phyloP scores from a whole-genome alignment of 768 basidiomycete genomes.

The Mycena kentingensis region DNA sequence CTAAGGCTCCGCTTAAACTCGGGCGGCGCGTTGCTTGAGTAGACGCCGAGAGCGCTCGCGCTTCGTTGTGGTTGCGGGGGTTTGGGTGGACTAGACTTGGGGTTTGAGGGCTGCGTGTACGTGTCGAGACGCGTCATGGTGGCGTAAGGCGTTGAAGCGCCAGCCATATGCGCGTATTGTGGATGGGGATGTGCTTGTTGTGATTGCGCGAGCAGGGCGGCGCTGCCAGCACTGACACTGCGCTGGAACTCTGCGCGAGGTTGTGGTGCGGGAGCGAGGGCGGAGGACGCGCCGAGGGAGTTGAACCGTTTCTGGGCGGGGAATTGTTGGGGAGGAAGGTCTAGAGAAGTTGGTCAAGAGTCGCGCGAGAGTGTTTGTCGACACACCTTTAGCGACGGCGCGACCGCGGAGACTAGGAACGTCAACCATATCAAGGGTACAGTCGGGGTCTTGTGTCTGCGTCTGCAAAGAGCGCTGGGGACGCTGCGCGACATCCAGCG shows the following conservation, averaged over 20 bases:
- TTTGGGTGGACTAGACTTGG: not conserved
- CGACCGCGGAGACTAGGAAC: constrained; percentile 18
- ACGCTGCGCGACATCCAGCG: constrained; percentile 1
- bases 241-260: not conserved
- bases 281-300: constrained; percentile 48
- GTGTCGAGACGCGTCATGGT: constrained; percentile 13
- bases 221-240: constrained; percentile 23
- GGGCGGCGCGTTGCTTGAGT: constrained; percentile 52
- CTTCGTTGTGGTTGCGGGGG: constrained; percentile 13
- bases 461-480: not conserved
- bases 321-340: constrained; percentile 12
- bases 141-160: constrained; percentile 21
- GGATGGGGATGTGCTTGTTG: not conserved
- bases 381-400: constrained; percentile 6
- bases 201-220: not conserved
- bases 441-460: constrained; percentile 11
- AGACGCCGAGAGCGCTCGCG: constrained; percentile 32
- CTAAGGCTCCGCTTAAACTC: constrained; percentile 53
- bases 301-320: constrained; percentile 57
- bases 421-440: constrained; percentile 22
- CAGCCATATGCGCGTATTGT: constrained; percentile 17
- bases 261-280: constrained; percentile 1
- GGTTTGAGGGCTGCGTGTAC: constrained; percentile 6
- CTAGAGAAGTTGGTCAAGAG: constrained; percentile 7
- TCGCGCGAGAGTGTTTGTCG: constrained; percentile 26